Percentiles rank a stretch among this genome's conserved stretches.
These are phyloP conservation scores for Boletus vinaceobasis DNA, from an alignment of 768 basidiomycete genomes.

Conservation along the genomic window DNA sequence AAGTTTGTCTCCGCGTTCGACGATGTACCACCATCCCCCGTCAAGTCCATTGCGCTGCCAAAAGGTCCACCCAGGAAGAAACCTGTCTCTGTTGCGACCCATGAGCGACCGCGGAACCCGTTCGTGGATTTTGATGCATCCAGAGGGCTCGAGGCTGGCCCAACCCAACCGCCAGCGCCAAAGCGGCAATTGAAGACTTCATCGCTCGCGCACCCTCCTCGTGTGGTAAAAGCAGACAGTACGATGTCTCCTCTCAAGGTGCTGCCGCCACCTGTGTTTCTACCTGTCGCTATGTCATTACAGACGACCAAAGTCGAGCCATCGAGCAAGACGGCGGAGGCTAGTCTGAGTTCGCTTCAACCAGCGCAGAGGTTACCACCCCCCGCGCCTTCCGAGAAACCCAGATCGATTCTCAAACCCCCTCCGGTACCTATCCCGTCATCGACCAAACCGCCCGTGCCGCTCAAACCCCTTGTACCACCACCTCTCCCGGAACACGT, in stretches of 20 bases:
- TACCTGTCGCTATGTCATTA: not conserved
- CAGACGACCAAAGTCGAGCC: not conserved
- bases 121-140: slow-evolving; percentile 13
- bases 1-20: slow-evolving; percentile 31
- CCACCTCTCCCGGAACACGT: slow-evolving; percentile 24
- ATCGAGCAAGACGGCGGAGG: slow-evolving; percentile 1
- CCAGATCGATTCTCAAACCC: slow-evolving; percentile 27
- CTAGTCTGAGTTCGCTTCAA: slow-evolving; percentile 1
- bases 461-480: slow-evolving; percentile 26
- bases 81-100: not conserved
- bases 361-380: slow-evolving; percentile 9
- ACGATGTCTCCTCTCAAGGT: slow-evolving; percentile 8
- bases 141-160: slow-evolving; percentile 5
- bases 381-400: slow-evolving; percentile 13
- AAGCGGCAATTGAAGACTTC: slow-evolving; percentile 3
- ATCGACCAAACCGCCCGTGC: slow-evolving; percentile 8
- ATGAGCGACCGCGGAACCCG: slow-evolving; percentile 19
- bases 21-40: not conserved
- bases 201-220: slow-evolving; percentile 7
- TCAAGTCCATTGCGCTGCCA: not conserved
- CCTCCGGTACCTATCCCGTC: slow-evolving; percentile 21
- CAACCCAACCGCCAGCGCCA: slow-evolving; percentile 9
- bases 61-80: slow-evolving; percentile 5
- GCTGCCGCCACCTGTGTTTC: slow-evolving; percentile 16
- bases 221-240: not conserved